Conservation (phyloP, 208 protist genomes). For the Wallacemonas sp. region DNA sequence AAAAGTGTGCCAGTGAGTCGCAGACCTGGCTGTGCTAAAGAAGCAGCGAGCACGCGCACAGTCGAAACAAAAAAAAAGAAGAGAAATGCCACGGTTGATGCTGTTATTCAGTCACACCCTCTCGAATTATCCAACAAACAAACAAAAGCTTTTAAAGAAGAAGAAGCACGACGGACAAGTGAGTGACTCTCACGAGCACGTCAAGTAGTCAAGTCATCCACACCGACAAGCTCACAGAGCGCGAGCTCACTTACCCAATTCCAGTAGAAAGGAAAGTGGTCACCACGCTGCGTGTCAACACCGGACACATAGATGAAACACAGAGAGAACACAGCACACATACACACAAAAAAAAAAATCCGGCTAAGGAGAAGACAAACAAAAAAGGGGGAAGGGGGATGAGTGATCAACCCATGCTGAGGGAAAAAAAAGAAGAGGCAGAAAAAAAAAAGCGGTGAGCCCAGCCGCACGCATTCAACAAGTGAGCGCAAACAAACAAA, state of each 20-base stretch:
- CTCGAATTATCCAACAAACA: background rate
- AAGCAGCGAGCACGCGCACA: background rate
- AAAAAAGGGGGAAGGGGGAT: background rate
- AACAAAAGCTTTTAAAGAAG: background rate
- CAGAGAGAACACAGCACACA: background rate
- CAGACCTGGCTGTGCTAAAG: background rate
- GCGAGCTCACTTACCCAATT: background rate
- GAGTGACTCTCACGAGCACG: too few species aligned
- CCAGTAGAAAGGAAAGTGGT: too few species aligned
- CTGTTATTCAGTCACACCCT: background rate
- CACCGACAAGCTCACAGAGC: background rate
- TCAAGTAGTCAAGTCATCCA: too few species aligned
- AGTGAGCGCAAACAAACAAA: background rate
- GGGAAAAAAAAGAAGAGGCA: background rate
- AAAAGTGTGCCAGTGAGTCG: background rate
- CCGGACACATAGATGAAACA: constrained; percentile 4
- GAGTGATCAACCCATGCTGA: constrained; percentile 1
- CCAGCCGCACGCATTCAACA: too few species aligned
- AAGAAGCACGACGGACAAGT: too few species aligned
- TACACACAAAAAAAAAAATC: constrained; percentile 8
- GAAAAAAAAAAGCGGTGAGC: constrained; percentile 15
- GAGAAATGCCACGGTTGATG: background rate
- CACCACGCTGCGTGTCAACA: background rate
- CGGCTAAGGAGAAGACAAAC: constrained; percentile 8
- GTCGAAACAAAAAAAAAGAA: constrained; percentile 7